Conservation (phyloP, 345 rosid genomes). For the Toxicodendron radicans region DNA sequence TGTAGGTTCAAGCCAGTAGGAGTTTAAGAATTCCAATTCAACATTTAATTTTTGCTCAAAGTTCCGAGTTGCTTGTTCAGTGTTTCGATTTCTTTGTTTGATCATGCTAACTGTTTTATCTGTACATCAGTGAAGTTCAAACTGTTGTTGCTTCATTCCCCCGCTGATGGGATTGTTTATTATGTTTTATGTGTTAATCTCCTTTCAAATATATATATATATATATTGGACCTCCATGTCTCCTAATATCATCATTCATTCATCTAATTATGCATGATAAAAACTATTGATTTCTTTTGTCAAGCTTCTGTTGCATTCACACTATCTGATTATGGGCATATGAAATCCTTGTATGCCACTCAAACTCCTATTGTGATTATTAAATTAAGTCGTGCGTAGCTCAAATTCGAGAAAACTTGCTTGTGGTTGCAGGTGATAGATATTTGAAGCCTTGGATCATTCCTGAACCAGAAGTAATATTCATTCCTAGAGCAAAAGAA, state of each 20-base stretch:
- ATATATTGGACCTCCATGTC: background rate
- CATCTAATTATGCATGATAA: background rate
- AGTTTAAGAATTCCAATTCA: too few species aligned
- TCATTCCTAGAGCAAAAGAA: slow-evolving; percentile 79
- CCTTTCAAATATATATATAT: too few species aligned
- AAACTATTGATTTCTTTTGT: background rate
- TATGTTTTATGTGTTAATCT: too few species aligned
- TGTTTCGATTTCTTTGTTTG: too few species aligned
- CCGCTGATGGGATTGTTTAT: too few species aligned
- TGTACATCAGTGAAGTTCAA: too few species aligned
- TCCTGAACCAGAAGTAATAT: slow-evolving; percentile 88
- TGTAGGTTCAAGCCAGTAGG: too few species aligned
- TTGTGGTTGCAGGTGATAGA: slow-evolving; percentile 70
- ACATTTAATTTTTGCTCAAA: too few species aligned
- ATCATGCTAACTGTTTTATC: too few species aligned
- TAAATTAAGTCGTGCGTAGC: background rate
- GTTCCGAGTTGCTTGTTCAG: too few species aligned
- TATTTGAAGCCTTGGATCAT: slow-evolving; percentile 95
- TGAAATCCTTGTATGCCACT: background rate
- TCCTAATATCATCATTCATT: too few species aligned
- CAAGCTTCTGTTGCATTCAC: background rate
- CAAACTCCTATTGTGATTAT: background rate
- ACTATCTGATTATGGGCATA: background rate
- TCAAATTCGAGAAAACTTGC: background rate
- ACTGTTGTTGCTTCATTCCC: too few species aligned